Evolutionary conservation across 345 rosid species (phyloP).

Genomic region (Geranium brycei): DNA sequence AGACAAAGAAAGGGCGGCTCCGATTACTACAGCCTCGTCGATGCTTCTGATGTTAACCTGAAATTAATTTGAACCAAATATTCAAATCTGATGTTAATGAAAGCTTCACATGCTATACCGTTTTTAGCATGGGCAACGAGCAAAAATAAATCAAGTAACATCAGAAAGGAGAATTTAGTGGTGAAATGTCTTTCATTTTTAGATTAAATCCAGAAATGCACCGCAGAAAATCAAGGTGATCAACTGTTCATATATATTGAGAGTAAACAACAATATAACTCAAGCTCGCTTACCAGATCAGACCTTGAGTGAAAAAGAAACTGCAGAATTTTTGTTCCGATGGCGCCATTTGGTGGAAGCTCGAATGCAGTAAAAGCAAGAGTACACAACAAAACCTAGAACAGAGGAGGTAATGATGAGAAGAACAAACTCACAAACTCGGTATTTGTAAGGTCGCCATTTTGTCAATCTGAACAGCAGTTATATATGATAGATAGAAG

Average conservation of each 20-base stretch:
- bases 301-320: constrained; percentile 86
- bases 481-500: background rate
- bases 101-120: background rate
- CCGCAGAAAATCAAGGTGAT: background rate
- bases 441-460: constrained; percentile 1
- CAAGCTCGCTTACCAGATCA: constrained; percentile 51
- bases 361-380: constrained; percentile 96
- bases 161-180: background rate
- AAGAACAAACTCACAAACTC: constrained; percentile 4
- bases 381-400: constrained; percentile 79
- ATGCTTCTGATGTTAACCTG: constrained; percentile 93
- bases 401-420: constrained; percentile 8
- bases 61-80: constrained; percentile 3
- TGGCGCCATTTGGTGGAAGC: constrained; percentile 94
- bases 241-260: background rate
- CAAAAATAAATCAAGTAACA: background rate
- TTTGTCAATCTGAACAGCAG: background rate
- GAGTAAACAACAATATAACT: background rate
- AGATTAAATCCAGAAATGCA: constrained; percentile 4
- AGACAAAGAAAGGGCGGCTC: constrained; percentile 92
- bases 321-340: constrained; percentile 76
- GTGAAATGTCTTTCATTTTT: background rate
- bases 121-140: background rate
- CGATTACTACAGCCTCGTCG: constrained; percentile 93
- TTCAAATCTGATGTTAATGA: background rate